Base-by-base conservation (phyloP, 2,329 filamentous ascomycete species). In the Fusarium pseudonygamai region DNA sequence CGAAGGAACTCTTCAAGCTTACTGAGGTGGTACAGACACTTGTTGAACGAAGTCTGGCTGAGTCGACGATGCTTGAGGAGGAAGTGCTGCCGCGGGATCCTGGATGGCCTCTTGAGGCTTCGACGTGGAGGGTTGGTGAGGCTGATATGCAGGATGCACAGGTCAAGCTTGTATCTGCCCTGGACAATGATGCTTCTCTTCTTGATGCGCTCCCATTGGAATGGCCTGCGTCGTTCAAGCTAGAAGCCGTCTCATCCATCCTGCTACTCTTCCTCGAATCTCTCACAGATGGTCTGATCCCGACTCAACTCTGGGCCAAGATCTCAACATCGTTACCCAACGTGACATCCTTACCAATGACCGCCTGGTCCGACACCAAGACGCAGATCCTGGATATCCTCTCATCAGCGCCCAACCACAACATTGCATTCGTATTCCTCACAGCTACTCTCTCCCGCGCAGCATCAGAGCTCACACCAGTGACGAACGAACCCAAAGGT, bases 351-450 rank as follows among this genome's bases (percentile, higher is more conserved):
- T 46, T 80, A 9, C 75, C 80, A 2, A 34, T 61, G n/a, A 50
- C 73, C 8, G 73, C 76, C 4, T 82, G 80, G 79, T 62, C 79
- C 26, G 83, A 88, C 42, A 82, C 85, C 74, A 89, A 88, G 78
- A 82, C 82, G 0, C 78, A 83, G 7, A 80, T 96, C 4, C 88
- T 97, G 10, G 95, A 98, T 74, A 87, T 92, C 5, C 87, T 98
- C 5, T 88, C 92, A 1, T 85, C 88, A 5, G 87, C 90, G 0
- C 93, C 94, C 1, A 92, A 92, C 56, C 93, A 97, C 82, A 96
- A 94, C 79, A 95, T 97, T 62, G 93, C 93, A 0, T 97, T 98
- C 78, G 93, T 97, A 5, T 95, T 98, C 73, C 84, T 98, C 22
- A 94, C 92, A 0, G 91, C 93, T 14, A 95, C 95, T 82, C 86